Evolutionary conservation across 306 rosid species (phyloP), one percentile per base, ranked within the genome.

Genomic region (Betula pendula): DNA sequence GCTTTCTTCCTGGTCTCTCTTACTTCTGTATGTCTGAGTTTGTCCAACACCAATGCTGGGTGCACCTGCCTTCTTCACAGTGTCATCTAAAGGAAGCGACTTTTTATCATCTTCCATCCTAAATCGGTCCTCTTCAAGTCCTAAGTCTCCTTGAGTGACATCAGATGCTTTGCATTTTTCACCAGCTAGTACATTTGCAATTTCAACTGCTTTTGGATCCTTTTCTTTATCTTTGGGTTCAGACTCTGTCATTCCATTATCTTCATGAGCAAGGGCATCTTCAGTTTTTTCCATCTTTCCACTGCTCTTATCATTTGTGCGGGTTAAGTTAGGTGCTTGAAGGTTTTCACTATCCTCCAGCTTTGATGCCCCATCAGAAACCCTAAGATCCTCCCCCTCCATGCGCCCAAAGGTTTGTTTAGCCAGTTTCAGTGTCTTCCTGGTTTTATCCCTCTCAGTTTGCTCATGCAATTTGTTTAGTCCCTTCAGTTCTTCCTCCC

Each of bases 251-350:
- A 50, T 79, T 75, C 70, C 83, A 75, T 50, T 74, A 72, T 82
- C 87, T 68, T 48, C 84, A 67, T 55, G 85, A 74, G 81, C 76
- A 76, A 35, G 33, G 76, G 66, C 77, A 47, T 80, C 89, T 65
- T 71, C 76, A 68, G 85, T 48, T 65, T 68, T 77, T 70, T 74
- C 79, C 42, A 27, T 70, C 78, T 75, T 76, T 81, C 56, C 77
- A 45, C 75, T 60, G 79, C 75, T 69, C 85, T 85, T 77, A 82
- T 79, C 71, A 72, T 62, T 68, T 40, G 73, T 72, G 71, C 74
- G 56, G 40, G 80, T 55, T 53, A 78, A 67, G 45, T 74, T 84
- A 59, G 84, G 74, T 27, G 76, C 73, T 76, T 58, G 79, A 74
- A 58, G 75, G 76, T 80, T 78, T 75, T 73, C 63, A 53, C 25